Percentiles rank a stretch among this genome's conserved stretches.
phyloP scores from a whole-genome alignment of 352 stramenopile genomes.

The Phytophthora quininea region DNA sequence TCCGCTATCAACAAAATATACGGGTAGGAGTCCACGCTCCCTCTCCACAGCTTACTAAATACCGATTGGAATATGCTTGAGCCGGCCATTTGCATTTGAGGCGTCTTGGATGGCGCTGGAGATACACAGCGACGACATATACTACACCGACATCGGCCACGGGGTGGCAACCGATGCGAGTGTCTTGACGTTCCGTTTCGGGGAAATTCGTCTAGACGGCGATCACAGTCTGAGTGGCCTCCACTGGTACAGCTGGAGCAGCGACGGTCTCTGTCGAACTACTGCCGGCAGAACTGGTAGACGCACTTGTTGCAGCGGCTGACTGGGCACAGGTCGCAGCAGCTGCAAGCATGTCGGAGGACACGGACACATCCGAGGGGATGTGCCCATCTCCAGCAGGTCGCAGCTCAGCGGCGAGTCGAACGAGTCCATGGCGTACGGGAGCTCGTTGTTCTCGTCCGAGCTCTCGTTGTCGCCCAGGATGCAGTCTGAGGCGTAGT shows the following conservation, averaged over 20 bases:
- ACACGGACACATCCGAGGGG: conserved; percentile 60
- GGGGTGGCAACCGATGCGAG: conserved; percentile 1
- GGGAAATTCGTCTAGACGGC: conserved; percentile 25
- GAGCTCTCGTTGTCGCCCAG: conserved; percentile 61
- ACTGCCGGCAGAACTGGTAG: conserved; percentile 10
- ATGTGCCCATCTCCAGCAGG: conserved; percentile 70
- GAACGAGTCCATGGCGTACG: conserved; percentile 69
- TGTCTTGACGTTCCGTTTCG: conserved; percentile 11
- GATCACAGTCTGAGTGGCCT: conserved; percentile 25
- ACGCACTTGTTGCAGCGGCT: conserved; percentile 3
- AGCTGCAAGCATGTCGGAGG: conserved; percentile 55
- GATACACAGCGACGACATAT: conserved; percentile 31
- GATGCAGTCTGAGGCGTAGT: conserved; percentile 77
- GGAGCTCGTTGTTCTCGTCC: conserved; percentile 62
- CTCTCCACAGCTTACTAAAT: conserved; percentile 42
- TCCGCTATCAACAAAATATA: conserved; percentile 34
- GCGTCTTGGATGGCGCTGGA: conserved; percentile 17
- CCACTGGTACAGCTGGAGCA: conserved; percentile 12
- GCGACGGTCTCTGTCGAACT: conserved; percentile 18
- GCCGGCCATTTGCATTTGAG: conserved; percentile 19
- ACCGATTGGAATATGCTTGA: conserved; percentile 26
- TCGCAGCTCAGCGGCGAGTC: conserved; percentile 54
- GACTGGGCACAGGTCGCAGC: conserved; percentile 35
- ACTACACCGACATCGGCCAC: conserved; percentile 27
- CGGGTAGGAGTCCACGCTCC: conserved; percentile 18